Evolutionary conservation across 371 early-diverging fungal species (phyloP).

Genomic region (Lichtheimia ornata): DNA sequence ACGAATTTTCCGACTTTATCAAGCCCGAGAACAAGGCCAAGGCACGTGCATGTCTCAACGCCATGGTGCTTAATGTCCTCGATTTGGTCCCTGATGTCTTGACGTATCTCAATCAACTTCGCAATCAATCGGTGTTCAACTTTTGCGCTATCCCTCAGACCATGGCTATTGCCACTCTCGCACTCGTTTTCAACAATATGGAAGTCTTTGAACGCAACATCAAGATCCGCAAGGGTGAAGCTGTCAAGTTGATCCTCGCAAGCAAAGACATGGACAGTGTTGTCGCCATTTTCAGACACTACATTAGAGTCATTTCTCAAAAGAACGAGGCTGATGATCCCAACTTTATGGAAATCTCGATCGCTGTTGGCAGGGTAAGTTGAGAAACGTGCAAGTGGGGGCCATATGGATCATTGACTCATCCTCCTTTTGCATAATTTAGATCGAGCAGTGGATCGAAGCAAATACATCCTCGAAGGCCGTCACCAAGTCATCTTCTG

Average conservation of each 20-base stretch:
- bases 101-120: conserved; percentile 78
- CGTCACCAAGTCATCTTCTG: background rate
- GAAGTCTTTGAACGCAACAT: conserved; percentile 76
- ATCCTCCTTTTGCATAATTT: background rate
- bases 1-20: conserved; percentile 58
- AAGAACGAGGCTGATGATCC: conserved; percentile 71
- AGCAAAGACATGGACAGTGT: conserved; percentile 62
- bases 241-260: conserved; percentile 75
- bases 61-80: conserved; percentile 87
- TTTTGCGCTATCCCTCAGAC: conserved; percentile 98
- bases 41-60: conserved; percentile 77
- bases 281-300: conserved; percentile 67
- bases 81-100: conserved; percentile 84
- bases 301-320: conserved; percentile 60
- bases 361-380: conserved; percentile 56
- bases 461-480: conserved; percentile 13
- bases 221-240: conserved; percentile 95
- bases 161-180: conserved; percentile 96
- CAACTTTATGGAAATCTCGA: conserved; percentile 69
- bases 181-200: conserved; percentile 84
- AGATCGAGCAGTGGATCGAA: conserved; percentile 53
- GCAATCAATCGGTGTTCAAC: conserved; percentile 81
- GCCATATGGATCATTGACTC: background rate
- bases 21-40: conserved; percentile 63
- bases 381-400: background rate